phyloP scores from a whole-genome alignment of 352 stramenopile species.

The Phytopythium oedochilum region DNA sequence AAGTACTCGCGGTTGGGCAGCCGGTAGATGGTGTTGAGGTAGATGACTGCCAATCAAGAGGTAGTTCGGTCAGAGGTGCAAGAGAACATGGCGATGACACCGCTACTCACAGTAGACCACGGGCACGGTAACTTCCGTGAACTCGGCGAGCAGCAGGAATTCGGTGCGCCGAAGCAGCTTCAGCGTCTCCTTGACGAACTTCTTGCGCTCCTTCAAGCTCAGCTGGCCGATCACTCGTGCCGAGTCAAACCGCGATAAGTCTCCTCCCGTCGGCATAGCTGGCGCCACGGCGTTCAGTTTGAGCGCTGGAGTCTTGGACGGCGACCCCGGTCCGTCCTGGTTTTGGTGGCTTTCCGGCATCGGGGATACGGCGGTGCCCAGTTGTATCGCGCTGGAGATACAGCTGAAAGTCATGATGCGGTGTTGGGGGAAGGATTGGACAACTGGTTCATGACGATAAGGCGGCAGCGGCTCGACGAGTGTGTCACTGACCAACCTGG shows the following conservation, averaged over 20 bases:
- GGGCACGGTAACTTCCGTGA: slow-evolving; percentile 25
- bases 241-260: not conserved
- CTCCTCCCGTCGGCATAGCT: too few species aligned
- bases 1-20: slow-evolving; percentile 26
- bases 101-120: slow-evolving; percentile 20
- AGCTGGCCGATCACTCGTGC: slow-evolving; percentile 3
- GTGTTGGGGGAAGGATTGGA: not conserved
- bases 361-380: not conserved
- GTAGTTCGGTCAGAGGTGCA: not conserved
- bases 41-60: slow-evolving; percentile 8
- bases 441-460: not conserved
- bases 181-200: slow-evolving; percentile 17
- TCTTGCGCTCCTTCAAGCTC: slow-evolving; percentile 8
- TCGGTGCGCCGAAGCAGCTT: slow-evolving; percentile 23
- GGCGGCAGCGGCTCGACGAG: not conserved
- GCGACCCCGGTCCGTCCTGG: not conserved
- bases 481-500: not conserved
- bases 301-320: slow-evolving; percentile 3
- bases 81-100: not conserved
- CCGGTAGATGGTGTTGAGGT: slow-evolving; percentile 21
- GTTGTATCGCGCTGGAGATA: not conserved
- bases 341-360: not conserved
- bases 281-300: slow-evolving; percentile 8
- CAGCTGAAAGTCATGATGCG: not conserved
- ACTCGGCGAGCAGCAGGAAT: slow-evolving; percentile 31